Evolutionary conservation across 805 yeast species (phyloP), one percentile per base, ranked within the genome.

Genomic region (Starmera dryadoides): DNA sequence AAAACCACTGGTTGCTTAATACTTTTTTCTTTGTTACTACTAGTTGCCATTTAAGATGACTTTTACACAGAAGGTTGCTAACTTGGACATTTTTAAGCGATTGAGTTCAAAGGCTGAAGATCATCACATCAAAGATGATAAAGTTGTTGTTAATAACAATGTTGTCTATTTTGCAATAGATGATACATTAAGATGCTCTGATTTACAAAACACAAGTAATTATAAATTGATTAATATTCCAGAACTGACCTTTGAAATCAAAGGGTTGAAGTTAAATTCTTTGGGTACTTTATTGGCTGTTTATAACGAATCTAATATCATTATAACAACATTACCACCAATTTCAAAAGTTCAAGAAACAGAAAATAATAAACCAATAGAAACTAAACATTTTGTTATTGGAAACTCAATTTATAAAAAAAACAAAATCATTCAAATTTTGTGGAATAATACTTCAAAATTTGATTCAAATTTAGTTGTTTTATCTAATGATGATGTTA

Each of bases 371-470:
- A 20, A 41, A 2, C 20, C 30, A 17, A 34, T 37, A n/a, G 30
- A 26, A 9, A 40, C 32, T 10, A 47, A 44, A n/a, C 42, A 48
- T n/a, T 50, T 64, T 21, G 49, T 43, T 32, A 47, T 52, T 35
- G 63, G 56, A n/a, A 57, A 56, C 21, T 46, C 52, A 17, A 43
- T 51, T 14, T 52, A 58, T 9, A 40, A 48, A 1, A 38, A 56
- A 2, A 62, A 53, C 29, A 48, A 45, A 12, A 52, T 74, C 4
- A 41, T 63, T 11, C 64, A 66, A 28, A 57, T 71, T 4, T 17
- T 60, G 2, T 76, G 79, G 73, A 68, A 72, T 42, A 66, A 64
- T 11, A 44, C 63, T 3, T 69, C 76, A 0, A 58, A 63, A 33
- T 55, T 57, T 35, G 72, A 69, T 36, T 55, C 77, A 0, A 68